phyloP scores from a whole-genome alignment of 2,329 filamentous ascomycete genomes.

The Leptoxyphium fumago region DNA sequence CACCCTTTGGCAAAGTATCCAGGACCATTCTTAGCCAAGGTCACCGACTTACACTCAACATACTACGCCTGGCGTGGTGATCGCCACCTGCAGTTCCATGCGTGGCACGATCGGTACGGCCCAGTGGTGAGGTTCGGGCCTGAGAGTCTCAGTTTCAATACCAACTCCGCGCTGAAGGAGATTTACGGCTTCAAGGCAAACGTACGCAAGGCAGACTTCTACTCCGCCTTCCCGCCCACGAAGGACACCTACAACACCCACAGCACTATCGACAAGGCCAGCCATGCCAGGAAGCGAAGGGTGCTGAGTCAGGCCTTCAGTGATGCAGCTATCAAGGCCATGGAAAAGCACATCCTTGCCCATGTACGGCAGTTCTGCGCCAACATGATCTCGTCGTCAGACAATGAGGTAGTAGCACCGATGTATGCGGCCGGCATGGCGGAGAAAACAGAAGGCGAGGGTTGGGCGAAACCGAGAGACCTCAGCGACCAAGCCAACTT shows the following conservation, averaged over 20 bases:
- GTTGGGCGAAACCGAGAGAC: conserved; percentile 30
- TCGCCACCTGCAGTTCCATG: conserved; percentile 20
- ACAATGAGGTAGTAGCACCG: conserved; percentile 4
- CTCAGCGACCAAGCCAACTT: conserved; percentile 29
- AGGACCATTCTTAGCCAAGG: conserved; percentile 22
- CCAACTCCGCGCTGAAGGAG: conserved; percentile 44
- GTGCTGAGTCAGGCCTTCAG: conserved; percentile 34
- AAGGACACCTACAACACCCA: conserved; percentile 29
- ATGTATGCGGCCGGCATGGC: background rate
- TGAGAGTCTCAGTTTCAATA: conserved; percentile 66
- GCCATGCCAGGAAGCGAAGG: conserved; percentile 32
- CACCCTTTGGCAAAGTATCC: conserved; percentile 30
- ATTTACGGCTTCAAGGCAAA: conserved; percentile 36
- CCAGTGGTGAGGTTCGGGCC: conserved; percentile 64
- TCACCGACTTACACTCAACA: conserved; percentile 15
- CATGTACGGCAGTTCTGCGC: conserved; percentile 27
- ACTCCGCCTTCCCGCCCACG: conserved; percentile 31
- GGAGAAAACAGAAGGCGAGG: conserved; percentile 9
- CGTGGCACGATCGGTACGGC: conserved; percentile 55
- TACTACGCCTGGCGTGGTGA: conserved; percentile 17
- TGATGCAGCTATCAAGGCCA: conserved; percentile 28
- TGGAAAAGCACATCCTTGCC: conserved; percentile 32
- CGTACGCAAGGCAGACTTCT: conserved; percentile 35
- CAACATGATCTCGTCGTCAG: conserved; percentile 16
- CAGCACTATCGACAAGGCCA: conserved; percentile 28